Conservation (phyloP, 805 yeast species). For the Pichia ethanolica region DNA sequence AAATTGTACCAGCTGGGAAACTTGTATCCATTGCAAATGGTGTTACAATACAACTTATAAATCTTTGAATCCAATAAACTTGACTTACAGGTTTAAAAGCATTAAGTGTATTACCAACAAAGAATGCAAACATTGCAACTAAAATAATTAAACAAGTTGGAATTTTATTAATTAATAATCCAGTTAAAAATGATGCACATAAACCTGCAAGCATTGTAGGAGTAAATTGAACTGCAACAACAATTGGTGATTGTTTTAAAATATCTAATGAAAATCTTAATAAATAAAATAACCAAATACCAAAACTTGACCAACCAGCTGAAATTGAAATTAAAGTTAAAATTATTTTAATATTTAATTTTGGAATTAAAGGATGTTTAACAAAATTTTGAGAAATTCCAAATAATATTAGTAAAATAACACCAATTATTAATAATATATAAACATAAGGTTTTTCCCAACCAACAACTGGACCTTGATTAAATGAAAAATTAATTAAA, state of each 20-base stretch:
- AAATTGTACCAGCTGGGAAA: conserved; percentile 66
- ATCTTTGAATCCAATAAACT: conserved; percentile 48
- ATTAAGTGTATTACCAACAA: conserved; percentile 45
- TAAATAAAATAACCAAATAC: conserved; percentile 62
- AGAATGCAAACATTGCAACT: conserved; percentile 46
- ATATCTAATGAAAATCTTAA: conserved; percentile 45
- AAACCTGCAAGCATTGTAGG: conserved; percentile 48
- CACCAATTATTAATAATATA: conserved; percentile 46
- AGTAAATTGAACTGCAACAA: conserved; percentile 37
- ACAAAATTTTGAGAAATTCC: conserved; percentile 38
- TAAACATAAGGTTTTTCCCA: conserved; percentile 57
- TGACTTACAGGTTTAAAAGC: conserved; percentile 53
- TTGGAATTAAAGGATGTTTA: conserved; percentile 26
- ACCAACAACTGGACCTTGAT: conserved; percentile 68
- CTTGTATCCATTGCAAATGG: conserved; percentile 75
- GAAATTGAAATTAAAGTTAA: conserved; percentile 44
- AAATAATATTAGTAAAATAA: conserved; percentile 37
- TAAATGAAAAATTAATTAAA: conserved; percentile 61
- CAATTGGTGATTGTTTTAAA: conserved; percentile 40
- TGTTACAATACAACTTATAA: conserved; percentile 48
- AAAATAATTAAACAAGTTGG: conserved; percentile 46
- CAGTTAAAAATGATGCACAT: conserved; percentile 46
- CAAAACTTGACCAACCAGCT: conserved; percentile 74
- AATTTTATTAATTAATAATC: conserved; percentile 36
- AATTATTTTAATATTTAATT: conserved; percentile 37